Conservation (phyloP, 2,329 filamentous ascomycete genomes). For the Mariannaea elegans region DNA sequence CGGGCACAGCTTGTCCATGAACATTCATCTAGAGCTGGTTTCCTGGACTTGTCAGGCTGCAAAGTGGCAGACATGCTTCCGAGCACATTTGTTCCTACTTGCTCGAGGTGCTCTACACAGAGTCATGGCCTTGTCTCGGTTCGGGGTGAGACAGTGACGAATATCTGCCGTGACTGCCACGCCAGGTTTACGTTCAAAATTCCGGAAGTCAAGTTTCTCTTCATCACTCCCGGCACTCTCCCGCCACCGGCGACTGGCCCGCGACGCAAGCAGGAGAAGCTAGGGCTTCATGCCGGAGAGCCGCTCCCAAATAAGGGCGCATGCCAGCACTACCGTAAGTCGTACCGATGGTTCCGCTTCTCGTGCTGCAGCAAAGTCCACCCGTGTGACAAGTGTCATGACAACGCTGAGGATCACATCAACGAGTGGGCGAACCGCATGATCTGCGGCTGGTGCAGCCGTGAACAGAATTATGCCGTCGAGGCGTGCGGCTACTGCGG, state of each 20-base stretch:
- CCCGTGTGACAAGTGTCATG: constrained; percentile 79
- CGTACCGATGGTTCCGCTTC: constrained; percentile 72
- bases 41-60: constrained; percentile 80
- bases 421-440: constrained; percentile 86
- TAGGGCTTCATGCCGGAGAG: constrained; percentile 66
- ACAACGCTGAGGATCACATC: constrained; percentile 73
- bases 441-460: constrained; percentile 82
- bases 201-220: constrained; percentile 80
- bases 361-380: constrained; percentile 68
- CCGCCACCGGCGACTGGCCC: constrained; percentile 51
- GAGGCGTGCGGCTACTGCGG: constrained; percentile 81
- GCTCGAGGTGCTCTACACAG: constrained; percentile 76
- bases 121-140: constrained; percentile 76
- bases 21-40: constrained; percentile 78
- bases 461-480: constrained; percentile 81
- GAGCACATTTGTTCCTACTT: constrained; percentile 82
- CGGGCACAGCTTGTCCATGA: constrained; percentile 76
- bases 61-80: constrained; percentile 79
- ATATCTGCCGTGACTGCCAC: constrained; percentile 83
- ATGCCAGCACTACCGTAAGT: constrained; percentile 67
- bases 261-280: constrained; percentile 59
- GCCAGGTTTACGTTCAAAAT: constrained; percentile 82
- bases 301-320: constrained; percentile 62
- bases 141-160: constrained; percentile 75
- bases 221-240: constrained; percentile 67